Conservation (phyloP, 2,329 filamentous ascomycete genomes). For the Ophiocordyceps camponoti-rufipedis region DNA sequence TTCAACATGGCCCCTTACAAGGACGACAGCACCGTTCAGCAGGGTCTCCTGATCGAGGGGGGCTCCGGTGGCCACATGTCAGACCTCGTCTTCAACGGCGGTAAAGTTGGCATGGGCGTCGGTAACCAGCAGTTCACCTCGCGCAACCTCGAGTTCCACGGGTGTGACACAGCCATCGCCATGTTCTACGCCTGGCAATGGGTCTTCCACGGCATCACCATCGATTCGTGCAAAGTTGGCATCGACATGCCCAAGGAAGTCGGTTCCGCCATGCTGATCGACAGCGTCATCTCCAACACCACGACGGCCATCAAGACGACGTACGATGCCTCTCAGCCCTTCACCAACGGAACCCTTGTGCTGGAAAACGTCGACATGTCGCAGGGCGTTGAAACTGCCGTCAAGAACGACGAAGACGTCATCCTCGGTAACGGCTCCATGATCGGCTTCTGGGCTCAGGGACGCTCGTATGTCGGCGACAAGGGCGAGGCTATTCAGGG, state of each 20-base stretch:
- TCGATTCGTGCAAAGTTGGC: conserved; percentile 58
- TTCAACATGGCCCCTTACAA: conserved; percentile 61
- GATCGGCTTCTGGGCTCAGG: conserved; percentile 61
- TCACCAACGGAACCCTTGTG: conserved; percentile 26
- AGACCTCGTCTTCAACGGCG: conserved; percentile 70
- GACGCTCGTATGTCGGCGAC: conserved; percentile 46
- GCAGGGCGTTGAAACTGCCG: conserved; percentile 45
- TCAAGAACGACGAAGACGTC: conserved; percentile 39
- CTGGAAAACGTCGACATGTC: conserved; percentile 72
- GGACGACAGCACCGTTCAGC: conserved; percentile 45
- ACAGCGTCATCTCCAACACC: conserved; percentile 63
- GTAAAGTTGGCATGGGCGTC: conserved; percentile 58
- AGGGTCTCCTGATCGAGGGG: conserved; percentile 73
- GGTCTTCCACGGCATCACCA: conserved; percentile 57
- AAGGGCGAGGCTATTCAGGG: conserved; percentile 39
- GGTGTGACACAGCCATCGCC: conserved; percentile 65
- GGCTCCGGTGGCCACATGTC: conserved; percentile 72
- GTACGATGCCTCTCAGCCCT: background rate
- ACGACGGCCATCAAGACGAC: conserved; percentile 34
- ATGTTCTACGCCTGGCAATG: conserved; percentile 91
- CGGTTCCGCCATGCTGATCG: conserved; percentile 68
- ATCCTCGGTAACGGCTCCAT: conserved; percentile 53
- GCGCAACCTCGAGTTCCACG: conserved; percentile 66
- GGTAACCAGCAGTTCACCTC: conserved; percentile 81
- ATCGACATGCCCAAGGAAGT: conserved; percentile 62